These are phyloP conservation scores for Schrenkiella parvula DNA, from an alignment of 345 rosid genomes.

Conservation along the genomic window DNA sequence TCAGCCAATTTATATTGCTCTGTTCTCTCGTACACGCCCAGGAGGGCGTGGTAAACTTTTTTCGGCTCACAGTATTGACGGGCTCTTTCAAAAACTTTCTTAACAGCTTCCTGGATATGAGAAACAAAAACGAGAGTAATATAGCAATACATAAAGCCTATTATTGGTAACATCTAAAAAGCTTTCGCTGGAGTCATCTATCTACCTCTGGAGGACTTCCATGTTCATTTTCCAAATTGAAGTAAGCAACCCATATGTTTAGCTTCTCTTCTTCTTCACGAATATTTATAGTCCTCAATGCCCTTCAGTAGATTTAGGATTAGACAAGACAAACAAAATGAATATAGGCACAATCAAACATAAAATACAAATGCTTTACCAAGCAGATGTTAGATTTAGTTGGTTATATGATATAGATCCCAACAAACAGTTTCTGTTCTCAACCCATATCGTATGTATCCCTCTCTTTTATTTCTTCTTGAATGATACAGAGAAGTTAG, in stretches of 20 bases:
- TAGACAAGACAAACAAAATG: neutral
- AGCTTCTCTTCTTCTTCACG: slow-evolving; percentile 95
- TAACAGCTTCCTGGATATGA: slow-evolving; percentile 72
- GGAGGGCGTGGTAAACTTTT: slow-evolving; percentile 73
- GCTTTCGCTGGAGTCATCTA: neutral
- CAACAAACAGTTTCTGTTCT: neutral
- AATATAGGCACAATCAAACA: neutral
- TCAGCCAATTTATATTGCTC: slow-evolving; percentile 68
- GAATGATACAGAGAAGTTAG: neutral
- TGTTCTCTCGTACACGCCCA: slow-evolving; percentile 82
- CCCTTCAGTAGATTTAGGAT: slow-evolving; percentile 48
- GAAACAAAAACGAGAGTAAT: slow-evolving; percentile 15
- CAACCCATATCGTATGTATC: neutral
- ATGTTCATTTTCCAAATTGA: slow-evolving; percentile 88
- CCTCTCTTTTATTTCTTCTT: neutral
- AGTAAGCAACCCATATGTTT: slow-evolving; percentile 93
- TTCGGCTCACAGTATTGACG: slow-evolving; percentile 81
- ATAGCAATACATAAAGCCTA: neutral
- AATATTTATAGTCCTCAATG: slow-evolving; percentile 75
- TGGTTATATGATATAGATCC: neutral
- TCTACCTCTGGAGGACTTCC: slow-evolving; percentile 94
- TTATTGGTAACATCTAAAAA: neutral
- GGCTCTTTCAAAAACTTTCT: slow-evolving; percentile 79
- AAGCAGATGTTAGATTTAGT: neutral
- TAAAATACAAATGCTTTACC: neutral